Base-by-base conservation (phyloP, 345 rosid species). In the Euclidium syriacum region DNA sequence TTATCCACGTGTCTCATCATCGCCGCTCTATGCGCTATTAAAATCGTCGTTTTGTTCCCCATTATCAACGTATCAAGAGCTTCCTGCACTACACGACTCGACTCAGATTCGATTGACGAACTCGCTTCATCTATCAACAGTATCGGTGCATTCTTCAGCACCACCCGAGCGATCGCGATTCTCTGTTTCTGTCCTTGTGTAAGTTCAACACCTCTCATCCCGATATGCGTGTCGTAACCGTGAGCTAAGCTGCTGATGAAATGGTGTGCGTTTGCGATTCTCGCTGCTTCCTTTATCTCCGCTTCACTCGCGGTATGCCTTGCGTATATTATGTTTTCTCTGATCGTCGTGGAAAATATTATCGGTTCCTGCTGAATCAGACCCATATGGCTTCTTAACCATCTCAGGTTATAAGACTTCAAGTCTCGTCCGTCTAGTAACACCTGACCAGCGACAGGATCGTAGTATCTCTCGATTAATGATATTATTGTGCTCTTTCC, bases 1-100 rank as follows among this genome's bases (percentile, higher is more conserved):
- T 80, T 95, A 73, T 95, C 99, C 44, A 95, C 99, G 51, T 88
- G 95, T 75, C 96, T 88, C 99, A 90, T 90, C 99, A 95, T 95
- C 30, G 96, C 99, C 10, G 87, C 91, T 74, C 99, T 85, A 64
- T 90, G 99, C 54, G 99, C 99, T 75, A 95, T 95, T 77, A 95
- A 68, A 63, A 95, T 84, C 57, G 99, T 88, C 27, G 99, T 95
- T 78, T 95, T 95, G 76, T 95, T 95, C 43, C 99, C 99, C 97
- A 94, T 87, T 67, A 90, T 82, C 70, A 94, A 79, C 0, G 96
- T 94, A 68, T 94, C 97, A 8, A 94, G 91, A 58, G 99, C 99
- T 78, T 94, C 99, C 72, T 94, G 99, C 64, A 94, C 95, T 58
- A 94, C 99, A 54, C 96, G 85, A 62, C 99, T 94, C 0, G 97